phyloP scores from a whole-genome alignment of 1,284 basidiomycete genomes.

The Ceratobasidium sp. region DNA sequence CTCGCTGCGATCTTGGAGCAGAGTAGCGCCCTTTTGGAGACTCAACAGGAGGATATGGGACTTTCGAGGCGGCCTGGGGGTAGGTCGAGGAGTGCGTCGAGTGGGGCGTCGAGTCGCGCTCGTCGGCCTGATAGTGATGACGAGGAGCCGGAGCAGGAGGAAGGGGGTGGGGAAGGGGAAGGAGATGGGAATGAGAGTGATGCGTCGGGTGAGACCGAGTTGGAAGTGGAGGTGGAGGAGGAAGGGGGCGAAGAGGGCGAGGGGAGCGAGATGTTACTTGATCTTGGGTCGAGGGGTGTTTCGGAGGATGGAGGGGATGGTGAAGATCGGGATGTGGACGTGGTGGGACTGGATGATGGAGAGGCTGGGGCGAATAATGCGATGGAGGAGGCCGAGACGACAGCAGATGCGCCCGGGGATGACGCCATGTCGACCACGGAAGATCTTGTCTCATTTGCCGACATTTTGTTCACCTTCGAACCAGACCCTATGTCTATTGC shows the following conservation, averaged over 20 bases:
- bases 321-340: slow-evolving; percentile 48
- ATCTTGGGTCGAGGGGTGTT: slow-evolving; percentile 17
- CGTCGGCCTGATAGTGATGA: slow-evolving; percentile 51
- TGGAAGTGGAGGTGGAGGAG: slow-evolving; percentile 49
- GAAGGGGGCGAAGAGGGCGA: slow-evolving; percentile 29
- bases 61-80: slow-evolving; percentile 51
- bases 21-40: slow-evolving; percentile 87
- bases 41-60: slow-evolving; percentile 79
- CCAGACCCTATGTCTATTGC: slow-evolving; percentile 46
- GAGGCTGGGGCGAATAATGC: slow-evolving; percentile 46
- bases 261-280: slow-evolving; percentile 38
- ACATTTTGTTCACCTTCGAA: slow-evolving; percentile 23
- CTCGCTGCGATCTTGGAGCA: slow-evolving; percentile 91
- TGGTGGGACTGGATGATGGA: slow-evolving; percentile 48
- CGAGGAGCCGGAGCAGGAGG: slow-evolving; percentile 52
- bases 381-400: slow-evolving; percentile 47
- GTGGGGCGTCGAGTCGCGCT: slow-evolving; percentile 46
- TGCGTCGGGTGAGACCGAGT: slow-evolving; percentile 48
- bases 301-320: slow-evolving; percentile 45
- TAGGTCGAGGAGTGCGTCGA: slow-evolving; percentile 51
- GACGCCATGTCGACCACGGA: slow-evolving; percentile 19
- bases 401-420: slow-evolving; percentile 16
- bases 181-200: slow-evolving; percentile 26
- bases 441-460: background rate
- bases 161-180: slow-evolving; percentile 53